These are phyloP conservation scores for Sungouiella thailandica DNA, from an alignment of 805 yeast species.

Conservation along the genomic window DNA sequence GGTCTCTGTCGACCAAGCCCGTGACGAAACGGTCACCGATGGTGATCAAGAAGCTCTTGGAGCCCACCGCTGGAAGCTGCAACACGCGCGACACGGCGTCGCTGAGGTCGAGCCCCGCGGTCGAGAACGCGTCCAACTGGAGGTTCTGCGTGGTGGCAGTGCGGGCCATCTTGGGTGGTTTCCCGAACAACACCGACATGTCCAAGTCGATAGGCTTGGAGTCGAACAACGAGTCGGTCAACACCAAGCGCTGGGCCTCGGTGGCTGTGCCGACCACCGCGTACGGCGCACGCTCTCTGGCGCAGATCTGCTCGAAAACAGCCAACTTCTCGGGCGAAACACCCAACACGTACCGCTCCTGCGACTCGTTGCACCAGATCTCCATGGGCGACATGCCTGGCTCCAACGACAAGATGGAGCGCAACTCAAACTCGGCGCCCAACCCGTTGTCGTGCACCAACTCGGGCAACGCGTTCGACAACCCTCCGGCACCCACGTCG, in stretches of 20 bases:
- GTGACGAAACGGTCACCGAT: conserved; percentile 98
- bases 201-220: conserved; percentile 91
- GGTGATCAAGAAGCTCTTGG: conserved; percentile 91
- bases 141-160: conserved; percentile 60
- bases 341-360: conserved; percentile 94
- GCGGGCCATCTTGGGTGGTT: conserved; percentile 93
- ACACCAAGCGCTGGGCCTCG: conserved; percentile 71
- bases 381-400: conserved; percentile 99
- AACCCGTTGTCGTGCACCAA: conserved; percentile 94
- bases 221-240: conserved; percentile 73
- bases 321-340: conserved; percentile 75
- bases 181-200: conserved; percentile 92
- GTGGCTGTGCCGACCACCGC: conserved; percentile 97
- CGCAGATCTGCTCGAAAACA: conserved; percentile 72
- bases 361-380: conserved; percentile 99
- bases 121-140: conserved; percentile 37
- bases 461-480: conserved; percentile 96
- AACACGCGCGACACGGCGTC: conserved; percentile 81
- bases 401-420: conserved; percentile 86
- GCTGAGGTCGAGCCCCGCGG: conserved; percentile 32
- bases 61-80: conserved; percentile 89
- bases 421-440: conserved; percentile 89
- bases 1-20: conserved; percentile 95
- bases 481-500: conserved; percentile 99
- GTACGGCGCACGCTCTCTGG: conserved; percentile 92